A percentile compares a stretch with the other conserved stretches of the same genome.
These are phyloP conservation scores for Saccharomycopsis sp. DNA, from an alignment of 805 yeast genomes.

Conservation along the genomic window DNA sequence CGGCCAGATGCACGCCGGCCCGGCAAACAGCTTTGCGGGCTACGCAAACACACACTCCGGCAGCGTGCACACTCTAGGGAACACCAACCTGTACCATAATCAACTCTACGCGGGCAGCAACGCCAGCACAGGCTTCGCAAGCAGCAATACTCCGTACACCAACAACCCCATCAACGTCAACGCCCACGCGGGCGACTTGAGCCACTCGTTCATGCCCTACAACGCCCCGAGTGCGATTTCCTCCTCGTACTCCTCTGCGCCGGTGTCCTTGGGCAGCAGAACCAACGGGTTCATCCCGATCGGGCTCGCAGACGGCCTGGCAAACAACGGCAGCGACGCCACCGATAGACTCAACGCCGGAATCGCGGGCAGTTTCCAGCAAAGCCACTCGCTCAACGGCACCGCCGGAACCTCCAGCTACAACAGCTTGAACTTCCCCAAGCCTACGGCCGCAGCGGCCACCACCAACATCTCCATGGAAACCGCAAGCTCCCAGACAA, in stretches of 20 bases:
- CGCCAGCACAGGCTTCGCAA: conserved; percentile 13
- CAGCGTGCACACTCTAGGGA: too few relatives aligned
- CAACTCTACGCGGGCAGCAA: conserved; percentile 1
- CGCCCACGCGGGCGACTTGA: background rate
- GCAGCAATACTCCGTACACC: conserved; percentile 24
- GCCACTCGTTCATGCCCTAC: conserved; percentile 31
- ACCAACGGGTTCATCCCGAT: conserved; percentile 23
- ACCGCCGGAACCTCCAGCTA: background rate
- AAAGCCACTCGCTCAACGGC: background rate
- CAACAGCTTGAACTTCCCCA: conserved; percentile 24
- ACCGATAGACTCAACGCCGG: background rate
- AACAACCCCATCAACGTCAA: conserved; percentile 19
- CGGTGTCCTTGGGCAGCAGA: conserved; percentile 21
- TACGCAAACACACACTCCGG: too few relatives aligned
- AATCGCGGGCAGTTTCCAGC: conserved; percentile 6
- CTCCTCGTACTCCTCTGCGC: conserved; percentile 37
- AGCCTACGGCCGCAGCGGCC: conserved; percentile 42
- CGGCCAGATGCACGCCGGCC: background rate
- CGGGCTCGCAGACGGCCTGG: conserved; percentile 4
- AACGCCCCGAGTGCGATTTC: conserved; percentile 45
- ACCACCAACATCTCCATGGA: conserved; percentile 44
- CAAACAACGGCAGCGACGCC: conserved; percentile 1
- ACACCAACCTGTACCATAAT: conserved; percentile 11
- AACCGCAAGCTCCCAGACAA: conserved; percentile 27
- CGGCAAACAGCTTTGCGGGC: too few relatives aligned